Evolutionary conservation across 495 filamentous ascomycete genomes (phyloP).

Genomic region (Viridothelium virens): DNA sequence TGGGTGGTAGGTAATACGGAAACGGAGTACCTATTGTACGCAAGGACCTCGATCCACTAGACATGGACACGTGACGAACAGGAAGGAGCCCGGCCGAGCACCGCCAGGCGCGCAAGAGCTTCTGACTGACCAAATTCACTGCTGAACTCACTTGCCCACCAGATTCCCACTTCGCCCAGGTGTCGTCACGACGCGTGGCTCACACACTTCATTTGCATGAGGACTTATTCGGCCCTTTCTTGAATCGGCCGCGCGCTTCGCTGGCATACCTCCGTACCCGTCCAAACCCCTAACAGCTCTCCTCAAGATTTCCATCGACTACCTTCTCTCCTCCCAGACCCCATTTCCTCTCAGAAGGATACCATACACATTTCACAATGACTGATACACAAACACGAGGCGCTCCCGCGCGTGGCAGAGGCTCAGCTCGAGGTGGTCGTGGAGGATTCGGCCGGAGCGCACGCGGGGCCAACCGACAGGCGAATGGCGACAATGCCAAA

Average conservation of each 20-base stretch:
- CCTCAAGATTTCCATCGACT: constrained; percentile 5
- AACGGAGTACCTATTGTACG: no score
- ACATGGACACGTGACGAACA: background rate
- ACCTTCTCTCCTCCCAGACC: constrained; percentile 4
- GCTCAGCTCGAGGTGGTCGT: constrained; percentile 72
- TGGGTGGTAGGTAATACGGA: no score
- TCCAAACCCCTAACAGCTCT: constrained; percentile 1
- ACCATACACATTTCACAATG: constrained; percentile 48
- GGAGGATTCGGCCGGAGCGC: constrained; percentile 68
- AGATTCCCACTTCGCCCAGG: background rate
- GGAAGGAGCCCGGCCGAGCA: background rate
- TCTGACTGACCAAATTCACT: constrained; percentile 6
- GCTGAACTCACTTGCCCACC: constrained; percentile 1
- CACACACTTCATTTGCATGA: background rate
- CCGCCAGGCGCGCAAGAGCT: constrained; percentile 10
- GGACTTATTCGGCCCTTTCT: background rate
- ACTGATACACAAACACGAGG: constrained; percentile 85
- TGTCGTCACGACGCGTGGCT: background rate
- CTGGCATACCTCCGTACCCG: background rate
- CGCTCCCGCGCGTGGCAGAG: constrained; percentile 68
- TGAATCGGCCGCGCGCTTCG: background rate
- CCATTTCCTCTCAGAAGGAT: constrained; percentile 19
- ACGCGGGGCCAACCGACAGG: constrained; percentile 51
- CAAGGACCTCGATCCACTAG: background rate
- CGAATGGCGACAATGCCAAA: constrained; percentile 58